Evolutionary conservation across 495 filamentous ascomycete genomes (phyloP), one percentile per base, ranked within the genome.

Genomic region (Entonaema liquescens): DNA sequence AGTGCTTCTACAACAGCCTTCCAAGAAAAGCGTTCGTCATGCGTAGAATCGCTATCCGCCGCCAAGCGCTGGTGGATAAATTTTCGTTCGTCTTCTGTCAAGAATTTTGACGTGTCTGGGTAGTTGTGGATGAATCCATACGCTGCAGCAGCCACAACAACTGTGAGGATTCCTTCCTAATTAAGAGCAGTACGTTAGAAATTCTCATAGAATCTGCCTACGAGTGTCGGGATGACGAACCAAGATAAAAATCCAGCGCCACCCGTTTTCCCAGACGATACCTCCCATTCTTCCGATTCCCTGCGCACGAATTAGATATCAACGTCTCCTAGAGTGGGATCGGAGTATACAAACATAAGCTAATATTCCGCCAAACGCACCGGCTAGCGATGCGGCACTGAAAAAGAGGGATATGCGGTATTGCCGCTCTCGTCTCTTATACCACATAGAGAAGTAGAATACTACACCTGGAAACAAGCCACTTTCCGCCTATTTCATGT

Each of bases 381-480:
- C 92, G 1, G 92, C 91, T 12, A 94, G 79, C 5, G 90, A 89
- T 0, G 91, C 90, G 12, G 89, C 88, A 59, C 87, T 88, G 65
- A 93, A 93, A 78, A 95, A 94, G 1, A 94, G 79, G 9, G 91
- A 88, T 38, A 94, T 86, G 0, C 92, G 88, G 72, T 89, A 92
- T 74, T 91, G 89, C 25, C 81, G 74, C 74, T 94, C 91, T 28
- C 85, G 86, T 17, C 91, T 82, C 72, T 90, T 90, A 66, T 94
- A 95, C 89, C 92, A 94, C 89, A 93, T 93, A 1, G 89, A 91
- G n/a, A 95, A 83, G 72, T 93, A 93, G 76, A 90, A 94, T 0
- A 93, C 91, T 0, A 93, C 91, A 0, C 92, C 91, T 12, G 91
- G 90, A 60, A 91, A 92, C 0, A 92, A 81, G 0, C 89, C 89